These are phyloP conservation scores for Apiospora pterosperma DNA, from an alignment of 2,329 filamentous ascomycete genomes.

Conservation along the genomic window DNA sequence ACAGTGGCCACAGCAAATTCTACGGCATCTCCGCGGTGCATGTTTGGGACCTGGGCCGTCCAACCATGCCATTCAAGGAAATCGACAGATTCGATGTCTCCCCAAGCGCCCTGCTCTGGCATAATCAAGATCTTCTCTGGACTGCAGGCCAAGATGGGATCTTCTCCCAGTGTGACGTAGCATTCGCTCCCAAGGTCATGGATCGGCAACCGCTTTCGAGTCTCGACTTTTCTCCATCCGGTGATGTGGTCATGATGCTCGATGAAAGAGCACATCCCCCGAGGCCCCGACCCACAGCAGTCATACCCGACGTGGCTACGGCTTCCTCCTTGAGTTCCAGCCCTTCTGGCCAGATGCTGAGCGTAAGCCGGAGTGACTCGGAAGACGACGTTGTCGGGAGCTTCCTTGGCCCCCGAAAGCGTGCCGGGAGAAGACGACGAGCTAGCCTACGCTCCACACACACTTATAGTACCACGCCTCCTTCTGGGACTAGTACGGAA, in stretches of 20 bases:
- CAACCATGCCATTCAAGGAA: slow-evolving; percentile 64
- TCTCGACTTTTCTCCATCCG: slow-evolving; percentile 56
- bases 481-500: slow-evolving; percentile 36
- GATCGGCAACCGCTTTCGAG: slow-evolving; percentile 60
- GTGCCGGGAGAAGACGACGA: slow-evolving; percentile 37
- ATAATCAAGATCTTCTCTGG: slow-evolving; percentile 63
- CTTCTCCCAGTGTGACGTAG: slow-evolving; percentile 64
- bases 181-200: slow-evolving; percentile 60
- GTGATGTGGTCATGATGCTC: slow-evolving; percentile 59
- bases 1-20: slow-evolving; percentile 46
- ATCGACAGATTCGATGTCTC: slow-evolving; percentile 58
- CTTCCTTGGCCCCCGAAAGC: slow-evolving; percentile 50
- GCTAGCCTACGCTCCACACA: slow-evolving; percentile 40
- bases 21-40: slow-evolving; percentile 59
- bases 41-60: slow-evolving; percentile 66
- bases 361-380: slow-evolving; percentile 59
- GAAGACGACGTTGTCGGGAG: slow-evolving; percentile 62
- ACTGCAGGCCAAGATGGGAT: slow-evolving; percentile 59
- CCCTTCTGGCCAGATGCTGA: slow-evolving; percentile 46
- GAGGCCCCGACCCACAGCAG: slow-evolving; percentile 33
- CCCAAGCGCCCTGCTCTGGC: slow-evolving; percentile 59
- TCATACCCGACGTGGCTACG: slow-evolving; percentile 22
- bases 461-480: slow-evolving; percentile 53
- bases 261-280: slow-evolving; percentile 50
- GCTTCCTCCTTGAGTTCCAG: slow-evolving; percentile 45